Percentiles rank a stretch among this genome's conserved stretches.
Evolutionary conservation across 768 basidiomycete genomes (phyloP).

Genomic region (Psilocybe tampanensis): DNA sequence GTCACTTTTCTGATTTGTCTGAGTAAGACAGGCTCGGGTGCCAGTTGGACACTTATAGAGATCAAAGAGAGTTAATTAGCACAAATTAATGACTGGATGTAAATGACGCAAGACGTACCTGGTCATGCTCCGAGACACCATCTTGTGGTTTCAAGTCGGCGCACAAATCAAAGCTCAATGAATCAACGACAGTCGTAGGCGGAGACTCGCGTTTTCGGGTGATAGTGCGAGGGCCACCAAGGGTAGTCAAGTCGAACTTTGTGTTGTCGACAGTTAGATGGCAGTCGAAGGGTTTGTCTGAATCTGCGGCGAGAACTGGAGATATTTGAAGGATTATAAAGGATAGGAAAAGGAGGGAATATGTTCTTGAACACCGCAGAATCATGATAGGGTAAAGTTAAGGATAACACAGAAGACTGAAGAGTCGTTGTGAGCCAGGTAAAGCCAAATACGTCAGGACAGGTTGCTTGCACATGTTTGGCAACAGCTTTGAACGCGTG

Average conservation of each 20-base stretch:
- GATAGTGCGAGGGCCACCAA: constrained; percentile 54
- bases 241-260: constrained; percentile 62
- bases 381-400: constrained; percentile 21
- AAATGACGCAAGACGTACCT: constrained; percentile 49
- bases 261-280: constrained; percentile 35
- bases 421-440: background rate
- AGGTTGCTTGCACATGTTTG: background rate
- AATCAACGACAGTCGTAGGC: constrained; percentile 63
- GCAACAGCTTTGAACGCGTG: constrained; percentile 2
- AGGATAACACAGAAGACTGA: background rate
- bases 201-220: constrained; percentile 58
- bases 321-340: constrained; percentile 15
- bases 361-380: constrained; percentile 16
- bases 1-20: constrained; percentile 59
- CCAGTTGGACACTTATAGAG: constrained; percentile 62
- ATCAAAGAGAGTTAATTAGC: background rate
- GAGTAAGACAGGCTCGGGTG: constrained; percentile 75
- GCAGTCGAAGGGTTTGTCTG: constrained; percentile 53
- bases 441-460: background rate
- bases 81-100: background rate
- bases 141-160: constrained; percentile 51
- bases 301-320: constrained; percentile 37
- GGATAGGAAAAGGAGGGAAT: constrained; percentile 14
- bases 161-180: constrained; percentile 70
- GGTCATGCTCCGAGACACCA: constrained; percentile 56